Evolutionary conservation across 2,329 filamentous ascomycete genomes (phyloP), one percentile per base, ranked within the genome.

Genomic region (Diaporthe destruens): DNA sequence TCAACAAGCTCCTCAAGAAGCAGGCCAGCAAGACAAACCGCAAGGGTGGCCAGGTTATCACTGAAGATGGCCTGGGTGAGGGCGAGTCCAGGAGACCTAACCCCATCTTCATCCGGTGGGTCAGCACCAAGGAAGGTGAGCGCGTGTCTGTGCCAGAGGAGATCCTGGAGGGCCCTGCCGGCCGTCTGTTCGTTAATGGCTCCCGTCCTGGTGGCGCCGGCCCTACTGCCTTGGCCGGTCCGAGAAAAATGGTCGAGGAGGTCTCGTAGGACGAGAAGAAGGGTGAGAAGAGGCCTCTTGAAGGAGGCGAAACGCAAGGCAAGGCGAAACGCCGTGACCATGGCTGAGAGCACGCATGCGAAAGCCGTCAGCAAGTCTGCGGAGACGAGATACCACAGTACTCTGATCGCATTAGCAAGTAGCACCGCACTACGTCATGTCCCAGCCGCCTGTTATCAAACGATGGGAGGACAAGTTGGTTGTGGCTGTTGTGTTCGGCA

Each of bases 1-100:
- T 96, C 87, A 95, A 96, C 85, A 95, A 95, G 78, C 90, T 96
- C 2, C 89, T 96, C 68, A 95, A 95, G 82, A 95, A 95, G 80
- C 94, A 95, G 80, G 93, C 93, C 0, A 92, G 93, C 32, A 95
- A 96, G 81, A 90, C 89, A 71, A 92, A 88, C 76, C 85, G 86
- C 75, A 89, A 88, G 76, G 86, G 81, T 42, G 86, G 79, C 56
- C 82, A 75, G 69, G 80, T 82, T 77, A 84, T 77, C 70, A 88
- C 85, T 44, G 87, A 87, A 14, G 86, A 85, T 12, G 87, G 87
- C 65, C 82, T 80, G 1, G 85, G 86, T 2, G 76, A 80, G 2
- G 72, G 72, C 32, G 53, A 65, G 34, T n/a, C 42, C 5, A 83
- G 84, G 49, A 88, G 84, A 75, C 84, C 91, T 0, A 86, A 89